These are phyloP conservation scores for Phytophthora tubulina DNA, from an alignment of 352 stramenopile genomes.

Conservation along the genomic window DNA sequence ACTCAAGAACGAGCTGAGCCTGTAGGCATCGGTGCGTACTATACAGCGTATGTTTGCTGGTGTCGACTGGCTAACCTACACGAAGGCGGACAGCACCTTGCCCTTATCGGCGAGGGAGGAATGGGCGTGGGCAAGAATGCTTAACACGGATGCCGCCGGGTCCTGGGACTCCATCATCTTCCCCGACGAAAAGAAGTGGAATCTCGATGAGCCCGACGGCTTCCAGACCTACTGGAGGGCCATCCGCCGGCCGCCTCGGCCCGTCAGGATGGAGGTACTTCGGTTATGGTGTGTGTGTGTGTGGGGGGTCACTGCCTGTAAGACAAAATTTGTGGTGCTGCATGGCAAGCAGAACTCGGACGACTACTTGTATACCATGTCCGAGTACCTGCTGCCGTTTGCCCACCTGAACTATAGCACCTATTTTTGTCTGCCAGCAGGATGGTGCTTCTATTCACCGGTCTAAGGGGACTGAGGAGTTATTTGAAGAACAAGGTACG, in stretches of 20 bases:
- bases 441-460: slow-evolving; percentile 38
- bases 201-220: slow-evolving; percentile 46
- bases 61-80: slow-evolving; percentile 32
- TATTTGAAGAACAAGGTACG: slow-evolving; percentile 20
- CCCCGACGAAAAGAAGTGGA: slow-evolving; percentile 56
- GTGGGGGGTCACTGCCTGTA: slow-evolving; percentile 19
- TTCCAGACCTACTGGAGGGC: slow-evolving; percentile 42
- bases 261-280: slow-evolving; percentile 25
- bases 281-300: slow-evolving; percentile 33
- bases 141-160: neutral
- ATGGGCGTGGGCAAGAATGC: slow-evolving; percentile 18
- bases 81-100: slow-evolving; percentile 29
- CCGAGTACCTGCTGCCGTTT: slow-evolving; percentile 42
- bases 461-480: slow-evolving; percentile 6
- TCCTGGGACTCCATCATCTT: slow-evolving; percentile 43
- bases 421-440: slow-evolving; percentile 43
- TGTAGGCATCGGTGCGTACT: slow-evolving; percentile 15
- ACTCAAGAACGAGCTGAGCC: slow-evolving; percentile 22
- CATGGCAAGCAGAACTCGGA: slow-evolving; percentile 29
- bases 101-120: neutral
- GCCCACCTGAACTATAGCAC: slow-evolving; percentile 27
- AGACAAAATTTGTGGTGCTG: slow-evolving; percentile 24
- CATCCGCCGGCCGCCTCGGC: neutral
- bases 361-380: slow-evolving; percentile 37
- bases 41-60: slow-evolving; percentile 17